Evolutionary conservation across 2,329 filamentous ascomycete genomes (phyloP), one percentile per base, ranked within the genome.

Genomic region (Neocatenulostroma microsporum): DNA sequence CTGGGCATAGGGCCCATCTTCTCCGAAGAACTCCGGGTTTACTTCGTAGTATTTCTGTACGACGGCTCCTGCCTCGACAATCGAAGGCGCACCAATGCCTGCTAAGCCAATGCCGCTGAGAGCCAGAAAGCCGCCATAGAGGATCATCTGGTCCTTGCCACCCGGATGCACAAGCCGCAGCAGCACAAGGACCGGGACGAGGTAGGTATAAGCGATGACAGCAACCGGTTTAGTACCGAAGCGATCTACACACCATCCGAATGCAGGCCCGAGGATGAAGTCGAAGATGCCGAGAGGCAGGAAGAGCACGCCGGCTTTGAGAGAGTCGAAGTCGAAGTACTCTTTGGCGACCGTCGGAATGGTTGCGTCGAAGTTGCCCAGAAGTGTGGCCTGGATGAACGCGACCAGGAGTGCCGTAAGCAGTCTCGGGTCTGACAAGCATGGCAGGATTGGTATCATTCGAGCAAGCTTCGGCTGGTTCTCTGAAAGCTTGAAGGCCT

Each of bases 1-100:
- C 55, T 82, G 78, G 2, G 76, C 77, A 50, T 80, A 80, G 0
- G 77, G 76, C 0, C 73, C 72, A 4, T 70, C 62, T 1, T 62
- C 56, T 1, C 73, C 72, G 45, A 79, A 80, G 34, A 74, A 61
- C 0, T 66, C 67, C 1, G 63, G 63, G 38, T 79, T 80, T 1
- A 67, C 68, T 30, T 67, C 62, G 41, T 74, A 67, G 47, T 74
- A 78, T 27, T 63, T 67, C 43, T 74, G 67, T 1, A 78, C 66
- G 0, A 78, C 63, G 9, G 62, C 58, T 4, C 72, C 72, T 1
- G 72, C 65, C 53, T 80, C 76, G 13, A 79, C 74, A 7, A 78
- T 66, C 8, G 65, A 65, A 0, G 72, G 68, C 2, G 73, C 67
- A 7, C 68, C 69, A 26, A 78, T 72, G 3, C 69, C 54, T 0